Evolutionary conservation across 805 yeast species (phyloP).

Genomic region (Lachancea meyersii): DNA sequence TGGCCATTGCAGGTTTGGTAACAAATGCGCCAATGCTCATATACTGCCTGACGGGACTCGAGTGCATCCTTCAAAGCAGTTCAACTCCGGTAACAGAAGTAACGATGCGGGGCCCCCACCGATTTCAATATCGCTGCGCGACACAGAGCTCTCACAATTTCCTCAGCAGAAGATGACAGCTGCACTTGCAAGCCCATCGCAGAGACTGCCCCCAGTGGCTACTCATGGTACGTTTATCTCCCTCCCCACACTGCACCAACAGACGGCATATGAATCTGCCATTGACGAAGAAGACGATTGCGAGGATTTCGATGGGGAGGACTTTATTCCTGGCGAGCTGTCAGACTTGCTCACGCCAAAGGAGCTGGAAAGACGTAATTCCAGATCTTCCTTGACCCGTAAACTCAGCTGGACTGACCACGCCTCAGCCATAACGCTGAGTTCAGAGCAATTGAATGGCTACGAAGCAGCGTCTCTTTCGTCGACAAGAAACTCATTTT

Average conservation of each 20-base stretch:
- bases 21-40: constrained; percentile 91
- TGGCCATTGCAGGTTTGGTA: constrained; percentile 96
- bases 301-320: constrained; percentile 44
- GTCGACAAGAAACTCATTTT: not conserved
- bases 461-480: not conserved
- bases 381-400: constrained; percentile 39
- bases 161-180: too few relatives aligned
- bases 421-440: not conserved
- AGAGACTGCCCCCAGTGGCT: not conserved
- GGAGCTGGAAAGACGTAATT: constrained; percentile 64
- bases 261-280: not conserved
- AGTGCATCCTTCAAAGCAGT: constrained; percentile 43
- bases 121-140: constrained; percentile 1
- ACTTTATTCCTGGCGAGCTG: constrained; percentile 73
- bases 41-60: constrained; percentile 83
- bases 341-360: constrained; percentile 79
- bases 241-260: not conserved
- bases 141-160: not conserved
- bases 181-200: not conserved
- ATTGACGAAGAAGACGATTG: constrained; percentile 2
- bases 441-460: not conserved
- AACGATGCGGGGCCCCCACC: not conserved
- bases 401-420: constrained; percentile 6
- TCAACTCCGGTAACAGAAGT: constrained; percentile 16
- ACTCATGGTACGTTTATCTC: not conserved